These are phyloP conservation scores for Ziziphus jujuba DNA, from an alignment of 306 rosid genomes.

Conservation along the genomic window DNA sequence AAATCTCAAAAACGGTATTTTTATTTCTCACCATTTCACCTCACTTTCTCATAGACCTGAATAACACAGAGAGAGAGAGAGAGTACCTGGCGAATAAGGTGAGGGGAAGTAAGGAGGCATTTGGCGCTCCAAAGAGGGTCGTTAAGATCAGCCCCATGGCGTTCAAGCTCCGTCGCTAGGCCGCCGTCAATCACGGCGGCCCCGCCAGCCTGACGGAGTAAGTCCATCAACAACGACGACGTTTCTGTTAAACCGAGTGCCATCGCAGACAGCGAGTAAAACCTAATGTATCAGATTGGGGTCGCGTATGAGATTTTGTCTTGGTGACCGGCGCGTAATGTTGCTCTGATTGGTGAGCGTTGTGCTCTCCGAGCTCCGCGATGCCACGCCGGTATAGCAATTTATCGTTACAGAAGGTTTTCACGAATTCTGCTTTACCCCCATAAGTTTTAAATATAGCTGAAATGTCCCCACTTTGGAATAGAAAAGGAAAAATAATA, in stretches of 20 bases:
- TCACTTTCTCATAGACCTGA: neutral
- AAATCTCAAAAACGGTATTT: neutral
- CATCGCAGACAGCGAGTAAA: neutral
- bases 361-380: no score
- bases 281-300: neutral
- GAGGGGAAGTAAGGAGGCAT: slow-evolving; percentile 74
- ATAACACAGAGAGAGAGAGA: slow-evolving; percentile 2
- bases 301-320: no score
- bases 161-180: slow-evolving; percentile 86
- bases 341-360: no score
- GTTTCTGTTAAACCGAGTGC: slow-evolving; percentile 15
- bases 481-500: no score
- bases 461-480: no score
- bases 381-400: no score
- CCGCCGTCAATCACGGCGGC: slow-evolving; percentile 81
- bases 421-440: neutral
- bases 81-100: slow-evolving; percentile 69
- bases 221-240: slow-evolving; percentile 47
- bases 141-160: slow-evolving; percentile 85
- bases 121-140: slow-evolving; percentile 99
- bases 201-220: slow-evolving; percentile 61
- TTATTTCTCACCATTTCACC: neutral
- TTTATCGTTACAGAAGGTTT: no score
- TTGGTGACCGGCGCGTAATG: neutral
- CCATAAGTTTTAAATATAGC: neutral